Evolutionary conservation across 495 filamentous ascomycete genomes (phyloP), one percentile per base, ranked within the genome.

Genomic region (Tuber borchii): DNA sequence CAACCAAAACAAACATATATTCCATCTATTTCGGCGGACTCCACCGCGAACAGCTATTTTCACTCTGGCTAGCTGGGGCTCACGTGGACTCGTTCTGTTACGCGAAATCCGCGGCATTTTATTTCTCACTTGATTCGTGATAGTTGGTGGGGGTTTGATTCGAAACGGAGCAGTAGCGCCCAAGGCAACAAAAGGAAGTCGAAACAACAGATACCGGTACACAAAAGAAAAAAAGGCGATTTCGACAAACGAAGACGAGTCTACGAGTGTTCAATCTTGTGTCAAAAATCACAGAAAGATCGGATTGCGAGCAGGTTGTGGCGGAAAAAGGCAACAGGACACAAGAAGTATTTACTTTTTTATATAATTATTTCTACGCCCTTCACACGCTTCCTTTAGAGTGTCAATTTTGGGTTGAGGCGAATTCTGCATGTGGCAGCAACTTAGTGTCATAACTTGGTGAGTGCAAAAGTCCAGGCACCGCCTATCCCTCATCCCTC

Each of bases 131-230:
- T 74, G 45, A 51, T 73, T 68, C 42, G 48, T 45, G 69, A 68
- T 71, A 73, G 78, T 61, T 61, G 51, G 56, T 79, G 78, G 78
- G 77, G 77, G 78, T 79, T 79, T 79, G 70, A 73, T 79, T 75
- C 26, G 56, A 65, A 65, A 34, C 56, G 26, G 56, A 34, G 26
- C 61, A 79, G 76, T 69, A 79, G 70, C 78, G 70, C 70, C 70
- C 77, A 73, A 72, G 74, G 77, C 77, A 72, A 72, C 56, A 79
- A 65, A 34, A 71, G 70, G 76, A 79, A 75, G 73, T 42, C 78
- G 56, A 79, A 75, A 79, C 77, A 45, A 61, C 69, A 69, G 45
- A 37, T 37, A 37, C 34, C 34, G 34, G 56, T 65, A 65, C 19
- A 65, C 56, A 65, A 65, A 56, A 65, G 56, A 14, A 26, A 65